Conservation (phyloP, 352 stramenopile species). For the Pythium oligandrum region DNA sequence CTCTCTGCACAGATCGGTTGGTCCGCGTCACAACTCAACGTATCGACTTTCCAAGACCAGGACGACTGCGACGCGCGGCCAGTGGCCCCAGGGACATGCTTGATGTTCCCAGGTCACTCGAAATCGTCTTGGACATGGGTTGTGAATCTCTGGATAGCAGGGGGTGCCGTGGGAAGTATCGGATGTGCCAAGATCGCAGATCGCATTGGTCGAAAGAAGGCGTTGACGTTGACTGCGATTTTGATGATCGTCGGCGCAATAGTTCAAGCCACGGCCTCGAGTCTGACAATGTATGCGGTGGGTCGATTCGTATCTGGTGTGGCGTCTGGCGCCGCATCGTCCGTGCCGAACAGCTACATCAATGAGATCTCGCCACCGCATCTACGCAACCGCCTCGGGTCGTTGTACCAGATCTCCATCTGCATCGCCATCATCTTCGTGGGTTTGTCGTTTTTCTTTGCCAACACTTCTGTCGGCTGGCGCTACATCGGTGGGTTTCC, state of each 20-base stretch:
- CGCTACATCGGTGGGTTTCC: constrained; percentile 47
- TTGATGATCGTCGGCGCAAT: constrained; percentile 35
- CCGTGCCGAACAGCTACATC: constrained; percentile 21
- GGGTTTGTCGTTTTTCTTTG: constrained; percentile 44
- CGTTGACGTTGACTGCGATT: constrained; percentile 19
- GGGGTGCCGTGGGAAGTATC: constrained; percentile 44
- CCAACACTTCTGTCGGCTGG: constrained; percentile 40
- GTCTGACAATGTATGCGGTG: constrained; percentile 29
- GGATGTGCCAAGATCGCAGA: constrained; percentile 28
- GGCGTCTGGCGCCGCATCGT: constrained; percentile 35
- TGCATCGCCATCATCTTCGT: constrained; percentile 39
- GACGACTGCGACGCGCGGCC: constrained; percentile 33
- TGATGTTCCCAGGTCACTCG: constrained; percentile 61
- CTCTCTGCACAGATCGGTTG: constrained; percentile 53
- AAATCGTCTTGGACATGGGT: constrained; percentile 45
- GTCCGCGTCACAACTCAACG: constrained; percentile 50
- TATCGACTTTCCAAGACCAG: constrained; percentile 41
- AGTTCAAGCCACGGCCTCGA: constrained; percentile 26
- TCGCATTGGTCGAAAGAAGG: constrained; percentile 36
- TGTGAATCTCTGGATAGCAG: constrained; percentile 50
- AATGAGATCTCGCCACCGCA: constrained; percentile 23
- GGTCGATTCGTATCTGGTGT: constrained; percentile 46
- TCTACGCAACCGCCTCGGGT: constrained; percentile 25
- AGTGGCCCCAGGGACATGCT: constrained; percentile 29
- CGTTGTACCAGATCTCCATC: constrained; percentile 41